A percentile compares a stretch with the other conserved stretches of the same genome.
Evolutionary conservation across 2,329 filamentous ascomycete genomes (phyloP).

Genomic region (Zasmidium angulare): DNA sequence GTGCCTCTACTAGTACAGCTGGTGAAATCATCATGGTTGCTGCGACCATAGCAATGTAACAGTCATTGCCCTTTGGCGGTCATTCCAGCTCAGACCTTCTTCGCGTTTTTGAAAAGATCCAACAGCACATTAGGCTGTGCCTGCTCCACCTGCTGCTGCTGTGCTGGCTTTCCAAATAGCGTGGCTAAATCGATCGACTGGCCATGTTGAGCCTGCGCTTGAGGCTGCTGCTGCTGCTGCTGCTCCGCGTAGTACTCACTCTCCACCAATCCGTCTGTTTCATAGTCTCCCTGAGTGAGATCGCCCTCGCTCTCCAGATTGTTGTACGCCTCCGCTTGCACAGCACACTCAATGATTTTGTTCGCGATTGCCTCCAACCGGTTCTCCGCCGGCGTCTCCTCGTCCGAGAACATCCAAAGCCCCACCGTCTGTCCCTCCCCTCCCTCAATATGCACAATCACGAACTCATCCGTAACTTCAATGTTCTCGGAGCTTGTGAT

Average conservation of each 20-base stretch:
- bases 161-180: slow-evolving; percentile 23
- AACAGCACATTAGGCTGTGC: slow-evolving; percentile 28
- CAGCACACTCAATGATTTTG: slow-evolving; percentile 57
- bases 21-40: background rate
- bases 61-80: background rate
- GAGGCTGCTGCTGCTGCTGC: slow-evolving; percentile 49
- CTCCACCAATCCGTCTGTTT: slow-evolving; percentile 1
- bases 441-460: slow-evolving; percentile 55
- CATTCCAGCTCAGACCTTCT: slow-evolving; percentile 7
- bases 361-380: slow-evolving; percentile 51
- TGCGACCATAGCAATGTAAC: background rate
- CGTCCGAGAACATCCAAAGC: slow-evolving; percentile 66
- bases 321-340: slow-evolving; percentile 44
- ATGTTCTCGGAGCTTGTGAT: slow-evolving; percentile 44
- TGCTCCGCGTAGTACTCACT: background rate
- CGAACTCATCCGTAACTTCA: slow-evolving; percentile 56
- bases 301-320: slow-evolving; percentile 24
- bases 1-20: background rate
- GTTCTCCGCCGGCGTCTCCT: slow-evolving; percentile 42
- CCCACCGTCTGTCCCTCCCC: slow-evolving; percentile 47
- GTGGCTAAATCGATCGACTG: slow-evolving; percentile 28
- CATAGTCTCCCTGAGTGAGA: slow-evolving; percentile 17
- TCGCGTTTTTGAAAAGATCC: slow-evolving; percentile 30
- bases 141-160: slow-evolving; percentile 12
- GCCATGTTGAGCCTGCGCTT: slow-evolving; percentile 44